Evolutionary conservation across 805 yeast species (phyloP).

Genomic region (Kodamaea jinghongensis): DNA sequence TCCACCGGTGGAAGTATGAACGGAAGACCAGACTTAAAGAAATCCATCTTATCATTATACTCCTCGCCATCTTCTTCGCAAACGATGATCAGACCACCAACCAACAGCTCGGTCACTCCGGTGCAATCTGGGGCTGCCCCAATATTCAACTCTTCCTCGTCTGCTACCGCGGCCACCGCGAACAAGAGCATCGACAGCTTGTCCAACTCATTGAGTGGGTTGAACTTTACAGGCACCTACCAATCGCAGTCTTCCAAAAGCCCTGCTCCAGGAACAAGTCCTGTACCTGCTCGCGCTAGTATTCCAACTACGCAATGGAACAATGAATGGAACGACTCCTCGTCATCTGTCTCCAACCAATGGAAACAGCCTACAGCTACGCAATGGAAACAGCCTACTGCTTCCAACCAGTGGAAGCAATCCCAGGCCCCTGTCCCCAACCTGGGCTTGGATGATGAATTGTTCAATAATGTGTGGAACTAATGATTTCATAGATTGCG

Average conservation of each 20-base stretch:
- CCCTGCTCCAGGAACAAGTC: conserved; percentile 10
- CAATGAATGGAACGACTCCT: conserved; percentile 35
- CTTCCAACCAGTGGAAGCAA: conserved; percentile 6
- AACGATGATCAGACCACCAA: conserved; percentile 18
- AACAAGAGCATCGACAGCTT: conserved; percentile 12
- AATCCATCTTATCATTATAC: conserved; percentile 86
- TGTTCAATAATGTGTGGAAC: conserved; percentile 69
- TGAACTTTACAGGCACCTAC: conserved; percentile 15
- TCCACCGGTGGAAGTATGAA: conserved; percentile 35
- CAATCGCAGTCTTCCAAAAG: conserved; percentile 2
- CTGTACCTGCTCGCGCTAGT: conserved; percentile 4
- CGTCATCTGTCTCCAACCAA: conserved; percentile 6
- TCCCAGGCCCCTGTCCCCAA: conserved; percentile 12
- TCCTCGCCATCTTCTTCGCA: conserved; percentile 56
- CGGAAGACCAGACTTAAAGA: conserved; percentile 80
- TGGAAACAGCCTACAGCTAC: no score
- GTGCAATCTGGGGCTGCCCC: neutral
- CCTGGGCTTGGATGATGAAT: conserved; percentile 51
- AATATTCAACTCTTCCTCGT: conserved; percentile 6
- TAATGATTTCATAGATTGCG: conserved; percentile 16
- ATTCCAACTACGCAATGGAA: conserved; percentile 17
- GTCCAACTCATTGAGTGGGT: conserved; percentile 21
- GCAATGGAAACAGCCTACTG: no score
- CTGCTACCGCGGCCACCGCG: conserved; percentile 1
- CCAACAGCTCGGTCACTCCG: conserved; percentile 1